A percentile compares a stretch with the other conserved stretches of the same genome.
Conservation (phyloP, 495 filamentous ascomycete species). For the Amorphotheca resinae region DNA sequence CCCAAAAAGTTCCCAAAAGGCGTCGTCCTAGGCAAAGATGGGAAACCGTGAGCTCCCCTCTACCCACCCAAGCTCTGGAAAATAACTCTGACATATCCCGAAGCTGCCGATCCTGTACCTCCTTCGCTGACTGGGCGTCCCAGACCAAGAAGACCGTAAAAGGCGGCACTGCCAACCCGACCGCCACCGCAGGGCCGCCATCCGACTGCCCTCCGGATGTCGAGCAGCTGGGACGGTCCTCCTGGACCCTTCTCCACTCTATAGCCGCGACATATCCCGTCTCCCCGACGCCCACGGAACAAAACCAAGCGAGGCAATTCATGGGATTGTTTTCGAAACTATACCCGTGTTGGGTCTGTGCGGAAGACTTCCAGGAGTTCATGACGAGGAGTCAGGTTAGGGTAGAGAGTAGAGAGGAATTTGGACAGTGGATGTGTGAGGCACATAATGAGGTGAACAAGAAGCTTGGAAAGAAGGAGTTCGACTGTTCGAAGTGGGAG, state of each 20-base stretch:
- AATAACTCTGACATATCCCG: neutral
- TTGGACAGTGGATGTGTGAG: constrained; percentile 91
- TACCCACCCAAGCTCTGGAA: neutral
- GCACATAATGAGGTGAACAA: constrained; percentile 96
- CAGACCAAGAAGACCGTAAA: constrained; percentile 49
- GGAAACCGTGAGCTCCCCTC: constrained; percentile 67
- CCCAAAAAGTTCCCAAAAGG: constrained; percentile 54
- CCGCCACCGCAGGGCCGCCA: constrained; percentile 24
- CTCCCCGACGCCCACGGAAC: constrained; percentile 48
- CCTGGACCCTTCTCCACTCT: constrained; percentile 89
- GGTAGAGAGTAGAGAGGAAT: constrained; percentile 54
- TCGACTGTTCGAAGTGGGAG: constrained; percentile 87
- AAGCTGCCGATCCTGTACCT: constrained; percentile 85
- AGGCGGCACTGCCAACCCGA: constrained; percentile 19
- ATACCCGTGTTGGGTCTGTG: constrained; percentile 93
- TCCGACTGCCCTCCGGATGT: constrained; percentile 68
- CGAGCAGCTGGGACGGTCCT: constrained; percentile 66
- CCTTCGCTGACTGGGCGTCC: constrained; percentile 51
- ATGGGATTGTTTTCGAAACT: constrained; percentile 65
- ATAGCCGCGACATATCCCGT: constrained; percentile 79
- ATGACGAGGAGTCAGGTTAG: constrained; percentile 61
- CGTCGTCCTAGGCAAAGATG: constrained; percentile 78
- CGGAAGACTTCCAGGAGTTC: constrained; percentile 79
- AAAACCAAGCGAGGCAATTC: constrained; percentile 66
- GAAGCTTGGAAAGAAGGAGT: constrained; percentile 81